phyloP scores from a whole-genome alignment of 202 grass and related monocot genomes.

The Schoenoplectus tabernaemontani region DNA sequence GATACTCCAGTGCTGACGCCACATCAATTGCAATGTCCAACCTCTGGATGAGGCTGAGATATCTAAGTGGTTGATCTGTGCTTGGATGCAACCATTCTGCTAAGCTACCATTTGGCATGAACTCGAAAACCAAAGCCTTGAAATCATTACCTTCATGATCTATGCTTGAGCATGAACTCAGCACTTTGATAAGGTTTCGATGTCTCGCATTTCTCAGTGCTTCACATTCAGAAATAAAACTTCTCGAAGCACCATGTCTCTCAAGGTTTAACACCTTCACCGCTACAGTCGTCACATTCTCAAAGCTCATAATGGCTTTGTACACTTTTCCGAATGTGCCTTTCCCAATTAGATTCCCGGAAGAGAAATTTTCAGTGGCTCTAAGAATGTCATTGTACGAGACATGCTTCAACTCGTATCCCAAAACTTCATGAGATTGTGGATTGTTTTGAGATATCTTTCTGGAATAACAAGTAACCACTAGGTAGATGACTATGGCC shows the following conservation, averaged over 20 bases:
- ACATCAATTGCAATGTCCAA: neutral
- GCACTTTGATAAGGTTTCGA: neutral
- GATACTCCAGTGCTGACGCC: neutral
- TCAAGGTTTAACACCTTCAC: neutral
- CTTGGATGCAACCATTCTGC: neutral
- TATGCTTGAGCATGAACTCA: neutral
- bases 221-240: neutral
- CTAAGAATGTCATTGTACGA: neutral
- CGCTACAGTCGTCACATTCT: neutral
- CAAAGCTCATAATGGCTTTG: neutral
- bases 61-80: neutral
- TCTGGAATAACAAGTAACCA: neutral
- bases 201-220: neutral
- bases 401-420: neutral
- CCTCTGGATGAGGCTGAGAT: neutral
- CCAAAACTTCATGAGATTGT: neutral
- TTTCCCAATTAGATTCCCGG: neutral
- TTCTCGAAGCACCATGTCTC: neutral
- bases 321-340: neutral
- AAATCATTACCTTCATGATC: neutral
- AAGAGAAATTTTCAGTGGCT: neutral
- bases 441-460: neutral
- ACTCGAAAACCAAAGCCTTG: neutral
- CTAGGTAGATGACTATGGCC: neutral
- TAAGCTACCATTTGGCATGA: neutral